Evolutionary conservation across 352 stramenopile species (phyloP).

Genomic region (Pythium aristosporum): DNA sequence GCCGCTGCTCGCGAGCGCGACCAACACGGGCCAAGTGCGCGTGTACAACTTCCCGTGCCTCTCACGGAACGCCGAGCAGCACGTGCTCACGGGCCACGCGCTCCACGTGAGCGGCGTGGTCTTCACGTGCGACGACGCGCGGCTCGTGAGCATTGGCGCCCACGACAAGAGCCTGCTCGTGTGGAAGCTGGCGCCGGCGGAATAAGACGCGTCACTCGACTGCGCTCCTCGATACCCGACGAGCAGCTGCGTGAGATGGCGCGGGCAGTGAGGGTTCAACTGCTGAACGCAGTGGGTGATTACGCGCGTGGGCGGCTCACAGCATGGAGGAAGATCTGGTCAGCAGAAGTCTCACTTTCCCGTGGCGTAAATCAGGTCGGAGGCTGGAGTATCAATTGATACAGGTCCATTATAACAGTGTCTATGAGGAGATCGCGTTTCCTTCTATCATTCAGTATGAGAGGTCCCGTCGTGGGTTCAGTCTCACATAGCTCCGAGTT

Average conservation of each 20-base stretch:
- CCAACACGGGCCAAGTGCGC: slow-evolving; percentile 65
- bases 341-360: too few species aligned
- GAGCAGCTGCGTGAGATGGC: neutral
- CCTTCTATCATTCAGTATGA: too few species aligned
- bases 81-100: slow-evolving; percentile 58
- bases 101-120: slow-evolving; percentile 55
- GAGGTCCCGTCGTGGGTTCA: too few species aligned
- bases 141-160: slow-evolving; percentile 65
- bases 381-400: too few species aligned
- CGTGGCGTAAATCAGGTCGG: too few species aligned
- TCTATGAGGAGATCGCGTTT: too few species aligned
- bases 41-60: slow-evolving; percentile 71
- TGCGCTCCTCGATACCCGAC: neutral
- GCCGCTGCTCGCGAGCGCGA: slow-evolving; percentile 55
- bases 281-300: too few species aligned
- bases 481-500: too few species aligned
- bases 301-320: too few species aligned
- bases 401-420: too few species aligned
- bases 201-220: neutral
- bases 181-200: slow-evolving; percentile 31
- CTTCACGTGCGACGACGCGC: slow-evolving; percentile 73
- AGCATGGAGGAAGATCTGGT: too few species aligned
- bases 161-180: slow-evolving; percentile 75
- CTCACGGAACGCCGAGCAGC: slow-evolving; percentile 56
- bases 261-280: neutral